phyloP scores from a whole-genome alignment of 2,329 filamentous ascomycete genomes.

The Cytospora mali region DNA sequence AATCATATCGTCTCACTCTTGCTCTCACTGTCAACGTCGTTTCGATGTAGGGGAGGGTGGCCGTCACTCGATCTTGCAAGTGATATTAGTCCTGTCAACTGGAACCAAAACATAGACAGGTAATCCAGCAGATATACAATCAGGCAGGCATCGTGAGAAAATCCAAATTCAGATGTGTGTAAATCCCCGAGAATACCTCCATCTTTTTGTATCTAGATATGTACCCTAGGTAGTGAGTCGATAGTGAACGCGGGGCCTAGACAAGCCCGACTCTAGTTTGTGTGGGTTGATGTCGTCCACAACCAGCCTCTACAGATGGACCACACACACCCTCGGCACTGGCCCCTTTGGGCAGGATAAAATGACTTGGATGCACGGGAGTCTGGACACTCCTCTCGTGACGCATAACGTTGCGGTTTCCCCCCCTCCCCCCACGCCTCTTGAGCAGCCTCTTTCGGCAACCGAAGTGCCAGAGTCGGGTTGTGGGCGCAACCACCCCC shows the following conservation, averaged over 20 bases:
- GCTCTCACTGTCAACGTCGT: not conserved
- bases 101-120: not conserved
- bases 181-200: not conserved
- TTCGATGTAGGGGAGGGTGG: not conserved
- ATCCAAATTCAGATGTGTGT: not conserved
- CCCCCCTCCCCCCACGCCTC: conserved; percentile 9
- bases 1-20: not conserved
- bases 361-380: conserved; percentile 20
- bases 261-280: not conserved
- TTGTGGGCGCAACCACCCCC: not conserved
- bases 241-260: not conserved
- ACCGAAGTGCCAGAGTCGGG: conserved; percentile 11
- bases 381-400: not conserved
- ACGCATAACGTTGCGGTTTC: conserved; percentile 7
- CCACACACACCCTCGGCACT: conserved; percentile 17
- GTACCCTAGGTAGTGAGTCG: not conserved
- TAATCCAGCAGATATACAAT: conserved; percentile 3
- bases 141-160: conserved; percentile 8
- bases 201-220: conserved; percentile 10
- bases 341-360: conserved; percentile 22
- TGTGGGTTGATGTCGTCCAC: conserved; percentile 7
- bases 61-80: not conserved
- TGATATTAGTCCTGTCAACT: not conserved
- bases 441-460: conserved; percentile 22
- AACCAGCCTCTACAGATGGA: conserved; percentile 1